Evolutionary conservation across 1,284 basidiomycete species (phyloP).

Genomic region (Fomes fomentarius): DNA sequence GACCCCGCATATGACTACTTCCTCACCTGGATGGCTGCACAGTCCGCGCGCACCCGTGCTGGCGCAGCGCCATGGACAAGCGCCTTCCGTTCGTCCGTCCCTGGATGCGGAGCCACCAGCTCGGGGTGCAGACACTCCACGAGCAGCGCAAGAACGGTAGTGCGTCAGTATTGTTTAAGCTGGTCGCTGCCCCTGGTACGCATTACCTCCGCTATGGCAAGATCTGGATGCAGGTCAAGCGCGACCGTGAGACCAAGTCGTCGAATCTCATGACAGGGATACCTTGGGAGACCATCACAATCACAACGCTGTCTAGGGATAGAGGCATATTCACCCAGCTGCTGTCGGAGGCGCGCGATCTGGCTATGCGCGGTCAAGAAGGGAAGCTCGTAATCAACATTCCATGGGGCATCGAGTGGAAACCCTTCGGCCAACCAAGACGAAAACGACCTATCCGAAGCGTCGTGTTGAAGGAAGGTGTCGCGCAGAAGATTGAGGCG

Average conservation of each 20-base stretch:
- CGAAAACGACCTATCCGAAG: slow-evolving; percentile 87
- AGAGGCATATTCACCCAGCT: slow-evolving; percentile 81
- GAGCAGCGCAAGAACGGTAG: slow-evolving; percentile 91
- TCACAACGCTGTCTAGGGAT: slow-evolving; percentile 91
- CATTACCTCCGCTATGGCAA: slow-evolving; percentile 92
- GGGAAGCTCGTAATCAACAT: slow-evolving; percentile 97
- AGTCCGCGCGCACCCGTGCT: slow-evolving; percentile 43
- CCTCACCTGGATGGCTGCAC: slow-evolving; percentile 92
- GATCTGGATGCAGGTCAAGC: slow-evolving; percentile 96
- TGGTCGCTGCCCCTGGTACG: slow-evolving; percentile 94
- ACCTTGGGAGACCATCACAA: slow-evolving; percentile 97
- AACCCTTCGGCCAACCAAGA: slow-evolving; percentile 92
- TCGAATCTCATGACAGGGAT: slow-evolving; percentile 91
- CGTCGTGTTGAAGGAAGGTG: slow-evolving; percentile 86
- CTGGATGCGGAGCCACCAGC: slow-evolving; percentile 85
- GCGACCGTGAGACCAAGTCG: slow-evolving; percentile 92
- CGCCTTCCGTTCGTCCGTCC: slow-evolving; percentile 32
- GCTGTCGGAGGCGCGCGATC: slow-evolving; percentile 85
- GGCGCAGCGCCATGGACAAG: slow-evolving; percentile 32
- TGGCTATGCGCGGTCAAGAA: slow-evolving; percentile 86
- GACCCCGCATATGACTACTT: slow-evolving; percentile 98
- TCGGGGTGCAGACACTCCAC: slow-evolving; percentile 92
- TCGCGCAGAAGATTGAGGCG: slow-evolving; percentile 77
- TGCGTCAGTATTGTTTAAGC: slow-evolving; percentile 84
- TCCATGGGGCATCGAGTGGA: slow-evolving; percentile 97